These are phyloP conservation scores for Populus tremula DNA, from an alignment of 345 rosid genomes.

Conservation along the genomic window DNA sequence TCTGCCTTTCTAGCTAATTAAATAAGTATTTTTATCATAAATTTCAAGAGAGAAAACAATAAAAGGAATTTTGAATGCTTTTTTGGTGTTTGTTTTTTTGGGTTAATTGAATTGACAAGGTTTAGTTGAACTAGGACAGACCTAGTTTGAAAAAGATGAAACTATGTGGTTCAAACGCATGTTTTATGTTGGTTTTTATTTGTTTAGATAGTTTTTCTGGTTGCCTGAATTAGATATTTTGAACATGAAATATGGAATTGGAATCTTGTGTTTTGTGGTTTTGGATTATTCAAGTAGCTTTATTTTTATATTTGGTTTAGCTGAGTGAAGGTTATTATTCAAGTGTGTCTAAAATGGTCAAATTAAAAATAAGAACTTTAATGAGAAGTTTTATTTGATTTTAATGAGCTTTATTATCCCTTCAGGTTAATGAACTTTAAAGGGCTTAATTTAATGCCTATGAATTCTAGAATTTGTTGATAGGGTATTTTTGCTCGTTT, in stretches of 20 bases:
- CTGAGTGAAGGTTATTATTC: background rate
- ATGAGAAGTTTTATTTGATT: background rate
- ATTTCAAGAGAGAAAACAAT: background rate
- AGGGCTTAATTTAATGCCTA: conserved; percentile 20
- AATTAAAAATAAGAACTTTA: background rate
- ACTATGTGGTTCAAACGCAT: background rate
- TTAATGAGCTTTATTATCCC: background rate
- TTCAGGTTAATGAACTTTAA: conserved; percentile 8
- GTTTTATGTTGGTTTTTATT: background rate
- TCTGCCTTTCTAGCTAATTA: background rate
- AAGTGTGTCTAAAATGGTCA: background rate
- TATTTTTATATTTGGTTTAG: background rate
- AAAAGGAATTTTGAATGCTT: background rate
- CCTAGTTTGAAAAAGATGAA: background rate
- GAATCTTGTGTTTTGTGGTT: background rate
- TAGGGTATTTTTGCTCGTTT: conserved; percentile 4
- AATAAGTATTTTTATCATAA: background rate
- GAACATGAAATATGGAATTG: background rate
- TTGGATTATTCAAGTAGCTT: background rate
- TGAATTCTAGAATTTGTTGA: background rate
- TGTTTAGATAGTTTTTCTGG: background rate
- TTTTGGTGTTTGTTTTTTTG: background rate
- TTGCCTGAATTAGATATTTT: background rate
- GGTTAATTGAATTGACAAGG: background rate
- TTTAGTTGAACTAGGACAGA: background rate